Evolutionary conservation across 495 filamentous ascomycete genomes (phyloP).

Genomic region (Hamigera avellanea): DNA sequence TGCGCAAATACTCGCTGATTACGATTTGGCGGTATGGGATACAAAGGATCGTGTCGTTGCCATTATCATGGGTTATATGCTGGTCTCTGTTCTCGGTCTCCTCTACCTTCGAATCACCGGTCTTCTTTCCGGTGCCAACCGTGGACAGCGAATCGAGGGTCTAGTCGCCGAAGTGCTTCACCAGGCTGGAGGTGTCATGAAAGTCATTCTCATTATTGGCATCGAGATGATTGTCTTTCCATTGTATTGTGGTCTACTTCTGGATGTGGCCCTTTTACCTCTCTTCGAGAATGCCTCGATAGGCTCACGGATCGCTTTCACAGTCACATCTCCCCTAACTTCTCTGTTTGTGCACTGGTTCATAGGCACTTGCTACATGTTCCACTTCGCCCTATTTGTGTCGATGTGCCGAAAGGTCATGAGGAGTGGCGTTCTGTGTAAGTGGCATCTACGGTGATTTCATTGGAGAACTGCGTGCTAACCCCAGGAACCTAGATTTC

Average conservation of each 20-base stretch:
- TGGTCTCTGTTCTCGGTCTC: conserved; percentile 59
- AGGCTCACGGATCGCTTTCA: conserved; percentile 63
- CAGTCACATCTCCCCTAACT: conserved; percentile 62
- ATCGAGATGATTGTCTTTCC: conserved; percentile 99
- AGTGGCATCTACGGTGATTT: conserved; percentile 20
- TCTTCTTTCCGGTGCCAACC: conserved; percentile 50
- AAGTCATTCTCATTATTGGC: conserved; percentile 95
- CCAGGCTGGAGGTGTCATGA: conserved; percentile 93
- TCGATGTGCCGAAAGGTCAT: conserved; percentile 99
- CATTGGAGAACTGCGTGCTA: background rate
- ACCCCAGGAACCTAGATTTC: conserved; percentile 52
- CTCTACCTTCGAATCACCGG: conserved; percentile 63
- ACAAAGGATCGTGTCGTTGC: conserved; percentile 67
- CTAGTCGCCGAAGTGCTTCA: conserved; percentile 71
- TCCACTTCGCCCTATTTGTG: conserved; percentile 97
- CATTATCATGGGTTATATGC: conserved; percentile 67
- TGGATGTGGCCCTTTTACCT: conserved; percentile 81
- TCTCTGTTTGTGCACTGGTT: conserved; percentile 98
- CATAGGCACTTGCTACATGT: conserved; percentile 98
- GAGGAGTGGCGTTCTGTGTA: conserved; percentile 83
- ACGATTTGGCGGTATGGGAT: conserved; percentile 62
- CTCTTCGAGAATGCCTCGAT: conserved; percentile 73
- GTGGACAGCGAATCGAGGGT: conserved; percentile 62
- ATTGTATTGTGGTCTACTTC: conserved; percentile 82
- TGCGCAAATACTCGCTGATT: conserved; percentile 31